Evolutionary conservation across 2,329 filamentous ascomycete species (phyloP).

Genomic region (Fusarium piperis): DNA sequence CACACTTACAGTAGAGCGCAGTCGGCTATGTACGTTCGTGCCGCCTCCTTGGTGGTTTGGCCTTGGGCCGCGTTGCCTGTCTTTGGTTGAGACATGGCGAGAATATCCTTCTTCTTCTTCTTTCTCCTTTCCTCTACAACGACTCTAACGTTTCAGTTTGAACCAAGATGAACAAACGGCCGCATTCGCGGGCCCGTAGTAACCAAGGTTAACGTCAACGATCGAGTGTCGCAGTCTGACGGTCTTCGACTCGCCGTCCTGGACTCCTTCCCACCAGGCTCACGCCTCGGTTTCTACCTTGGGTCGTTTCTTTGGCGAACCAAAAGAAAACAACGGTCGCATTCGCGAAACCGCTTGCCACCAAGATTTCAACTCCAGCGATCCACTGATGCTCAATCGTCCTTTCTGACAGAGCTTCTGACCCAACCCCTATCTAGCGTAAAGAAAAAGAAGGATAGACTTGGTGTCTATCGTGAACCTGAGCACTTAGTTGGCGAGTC

Average conservation of each 20-base stretch:
- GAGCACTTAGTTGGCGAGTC: neutral
- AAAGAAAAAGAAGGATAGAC: neutral
- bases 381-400: neutral
- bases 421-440: neutral
- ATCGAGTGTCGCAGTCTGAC: too few species aligned
- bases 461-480: neutral
- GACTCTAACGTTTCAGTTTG: neutral
- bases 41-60: neutral
- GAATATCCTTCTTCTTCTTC: neutral
- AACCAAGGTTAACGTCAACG: too few species aligned
- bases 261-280: too few species aligned
- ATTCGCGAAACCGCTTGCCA: too few species aligned
- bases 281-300: too few species aligned
- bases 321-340: too few species aligned
- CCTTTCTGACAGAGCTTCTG: neutral
- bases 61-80: neutral
- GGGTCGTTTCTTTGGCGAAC: too few species aligned
- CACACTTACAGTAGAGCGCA: conserved; percentile 2
- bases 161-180: neutral
- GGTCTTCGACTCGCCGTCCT: too few species aligned
- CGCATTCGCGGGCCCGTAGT: neutral
- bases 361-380: neutral
- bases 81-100: neutral
- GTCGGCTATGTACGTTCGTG: too few species aligned
- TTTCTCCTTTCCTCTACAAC: neutral